phyloP scores from a whole-genome alignment of 2,329 filamentous ascomycete genomes.

The Aspergillus spinulosporus region DNA sequence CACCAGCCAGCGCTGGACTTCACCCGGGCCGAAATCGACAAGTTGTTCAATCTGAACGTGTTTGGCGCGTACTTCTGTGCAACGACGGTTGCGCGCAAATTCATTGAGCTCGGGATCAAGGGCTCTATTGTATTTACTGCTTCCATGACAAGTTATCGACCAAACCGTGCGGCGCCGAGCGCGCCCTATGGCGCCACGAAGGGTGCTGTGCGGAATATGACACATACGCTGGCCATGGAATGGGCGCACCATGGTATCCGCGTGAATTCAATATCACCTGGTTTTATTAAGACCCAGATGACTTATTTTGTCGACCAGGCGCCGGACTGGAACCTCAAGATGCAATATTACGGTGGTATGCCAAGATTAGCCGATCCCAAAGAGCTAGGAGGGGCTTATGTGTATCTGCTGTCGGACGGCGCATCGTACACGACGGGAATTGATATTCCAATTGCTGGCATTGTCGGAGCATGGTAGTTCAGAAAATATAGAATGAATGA shows the following conservation, averaged over 20 bases:
- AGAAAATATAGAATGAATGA: not conserved
- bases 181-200: conserved; percentile 52
- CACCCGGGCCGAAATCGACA: conserved; percentile 40
- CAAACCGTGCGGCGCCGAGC: conserved; percentile 54
- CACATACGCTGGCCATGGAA: conserved; percentile 47
- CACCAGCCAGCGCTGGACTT: conserved; percentile 51
- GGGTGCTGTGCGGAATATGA: conserved; percentile 38
- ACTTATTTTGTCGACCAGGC: conserved; percentile 37
- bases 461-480: conserved; percentile 36
- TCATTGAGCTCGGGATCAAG: conserved; percentile 44
- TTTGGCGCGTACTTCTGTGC: conserved; percentile 36
- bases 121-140: conserved; percentile 49
- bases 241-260: conserved; percentile 46
- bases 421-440: conserved; percentile 41
- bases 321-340: conserved; percentile 57
- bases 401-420: conserved; percentile 54
- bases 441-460: conserved; percentile 42
- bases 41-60: conserved; percentile 49
- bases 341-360: conserved; percentile 61
- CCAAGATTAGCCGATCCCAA: conserved; percentile 54
- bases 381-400: conserved; percentile 59
- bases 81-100: conserved; percentile 33
- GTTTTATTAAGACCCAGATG: conserved; percentile 47
- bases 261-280: conserved; percentile 50
- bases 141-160: conserved; percentile 51